These are phyloP conservation scores for Pseudophaeomoniella oleicola DNA, from an alignment of 2,329 filamentous ascomycete species.

Conservation along the genomic window DNA sequence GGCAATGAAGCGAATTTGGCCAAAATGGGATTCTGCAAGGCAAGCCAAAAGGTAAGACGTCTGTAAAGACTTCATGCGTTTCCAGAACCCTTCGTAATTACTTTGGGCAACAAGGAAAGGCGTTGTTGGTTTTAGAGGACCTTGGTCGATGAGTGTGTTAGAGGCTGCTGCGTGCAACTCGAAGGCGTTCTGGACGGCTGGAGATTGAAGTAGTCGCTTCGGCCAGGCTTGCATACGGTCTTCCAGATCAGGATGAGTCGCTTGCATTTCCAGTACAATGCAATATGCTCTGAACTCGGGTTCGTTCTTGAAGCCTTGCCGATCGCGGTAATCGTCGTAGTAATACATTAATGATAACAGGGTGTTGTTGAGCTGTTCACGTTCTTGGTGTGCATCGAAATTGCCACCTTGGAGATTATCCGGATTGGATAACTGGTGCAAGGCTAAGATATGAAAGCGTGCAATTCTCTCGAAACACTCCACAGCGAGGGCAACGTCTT, in stretches of 20 bases:
- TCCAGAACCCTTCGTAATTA: conserved; percentile 45
- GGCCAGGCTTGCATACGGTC: conserved; percentile 44
- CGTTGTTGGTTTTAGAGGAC: conserved; percentile 33
- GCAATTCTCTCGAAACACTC: conserved; percentile 49
- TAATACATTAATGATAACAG: conserved; percentile 46
- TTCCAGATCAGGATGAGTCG: conserved; percentile 39
- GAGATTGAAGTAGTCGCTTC: conserved; percentile 31
- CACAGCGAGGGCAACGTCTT: conserved; percentile 42
- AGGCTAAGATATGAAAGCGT: conserved; percentile 47
- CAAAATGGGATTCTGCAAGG: conserved; percentile 49
- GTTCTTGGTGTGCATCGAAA: conserved; percentile 44
- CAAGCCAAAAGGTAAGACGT: conserved; percentile 50
- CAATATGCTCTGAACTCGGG: conserved; percentile 51
- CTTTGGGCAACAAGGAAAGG: conserved; percentile 40
- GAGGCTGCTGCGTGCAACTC: conserved; percentile 41
- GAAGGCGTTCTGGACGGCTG: conserved; percentile 40
- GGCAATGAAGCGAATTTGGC: conserved; percentile 39
- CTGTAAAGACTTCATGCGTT: conserved; percentile 35
- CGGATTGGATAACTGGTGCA: conserved; percentile 42
- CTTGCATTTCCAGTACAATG: conserved; percentile 40
- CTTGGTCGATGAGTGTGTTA: conserved; percentile 36
- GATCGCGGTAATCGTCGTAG: conserved; percentile 40
- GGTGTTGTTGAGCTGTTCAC: conserved; percentile 50
- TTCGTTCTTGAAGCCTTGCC: conserved; percentile 39
- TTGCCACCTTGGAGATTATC: conserved; percentile 32